A percentile compares a stretch with the other conserved stretches of the same genome.
Conservation (phyloP, 2,329 filamentous ascomycete species). For the Diaporthe sp. region DNA sequence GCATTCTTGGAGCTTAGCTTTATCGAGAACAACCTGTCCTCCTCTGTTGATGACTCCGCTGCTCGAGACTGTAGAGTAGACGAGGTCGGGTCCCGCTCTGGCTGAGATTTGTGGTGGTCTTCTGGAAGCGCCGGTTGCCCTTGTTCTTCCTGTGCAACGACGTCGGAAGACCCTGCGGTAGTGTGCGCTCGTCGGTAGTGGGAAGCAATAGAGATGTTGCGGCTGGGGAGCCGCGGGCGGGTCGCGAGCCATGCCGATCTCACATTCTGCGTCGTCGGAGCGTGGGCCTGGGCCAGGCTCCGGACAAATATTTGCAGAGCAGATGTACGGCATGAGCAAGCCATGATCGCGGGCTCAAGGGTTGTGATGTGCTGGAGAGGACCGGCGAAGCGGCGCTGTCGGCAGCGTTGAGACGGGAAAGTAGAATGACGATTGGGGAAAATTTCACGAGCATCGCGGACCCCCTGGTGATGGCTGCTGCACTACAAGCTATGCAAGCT, state of each 20-base stretch:
- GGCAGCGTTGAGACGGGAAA: background rate
- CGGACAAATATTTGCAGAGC: constrained; percentile 63
- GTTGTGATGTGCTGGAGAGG: background rate
- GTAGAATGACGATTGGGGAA: constrained; percentile 23
- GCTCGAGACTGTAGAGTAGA: background rate
- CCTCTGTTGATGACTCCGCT: background rate
- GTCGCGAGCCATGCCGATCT: constrained; percentile 28
- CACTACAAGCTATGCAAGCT: background rate
- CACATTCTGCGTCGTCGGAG: constrained; percentile 40
- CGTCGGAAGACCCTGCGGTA: background rate
- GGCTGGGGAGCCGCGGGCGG: background rate
- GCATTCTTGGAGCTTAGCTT: background rate
- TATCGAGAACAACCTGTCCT: constrained; percentile 9
- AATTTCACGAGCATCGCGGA: constrained; percentile 6
- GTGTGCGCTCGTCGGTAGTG: constrained; percentile 14
- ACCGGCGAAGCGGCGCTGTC: background rate
- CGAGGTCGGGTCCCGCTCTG: background rate
- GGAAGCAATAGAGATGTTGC: background rate
- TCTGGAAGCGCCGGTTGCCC: background rate
- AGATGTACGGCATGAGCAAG: constrained; percentile 61
- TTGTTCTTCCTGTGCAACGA: background rate
- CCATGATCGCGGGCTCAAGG: constrained; percentile 53
- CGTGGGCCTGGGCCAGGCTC: constrained; percentile 58
- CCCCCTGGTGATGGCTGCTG: constrained; percentile 7
- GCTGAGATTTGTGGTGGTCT: background rate